Evolutionary conservation across 495 filamentous ascomycete species (phyloP).

Genomic region (Penicillium turbatum): DNA sequence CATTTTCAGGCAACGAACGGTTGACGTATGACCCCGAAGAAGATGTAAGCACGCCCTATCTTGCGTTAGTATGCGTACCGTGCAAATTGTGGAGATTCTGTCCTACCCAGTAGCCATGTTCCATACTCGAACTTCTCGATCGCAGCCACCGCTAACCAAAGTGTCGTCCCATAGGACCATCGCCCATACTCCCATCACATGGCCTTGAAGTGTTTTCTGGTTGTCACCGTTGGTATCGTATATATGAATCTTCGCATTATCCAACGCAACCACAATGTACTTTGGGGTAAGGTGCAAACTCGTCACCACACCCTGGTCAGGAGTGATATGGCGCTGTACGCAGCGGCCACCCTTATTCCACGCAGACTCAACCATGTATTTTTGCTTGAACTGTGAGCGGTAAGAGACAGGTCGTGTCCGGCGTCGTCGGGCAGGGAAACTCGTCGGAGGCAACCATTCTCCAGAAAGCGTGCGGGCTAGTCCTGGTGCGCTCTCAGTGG

Average conservation of each 20-base stretch:
- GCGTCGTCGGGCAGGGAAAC: constrained; percentile 29
- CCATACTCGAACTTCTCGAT: constrained; percentile 96
- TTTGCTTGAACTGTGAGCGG: constrained; percentile 93
- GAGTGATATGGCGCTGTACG: constrained; percentile 78
- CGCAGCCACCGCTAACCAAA: constrained; percentile 92
- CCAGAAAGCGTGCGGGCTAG: constrained; percentile 35
- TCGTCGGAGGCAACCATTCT: constrained; percentile 34
- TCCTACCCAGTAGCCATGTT: constrained; percentile 91
- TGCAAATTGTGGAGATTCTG: not conserved
- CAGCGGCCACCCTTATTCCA: constrained; percentile 86
- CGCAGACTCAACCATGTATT: constrained; percentile 93
- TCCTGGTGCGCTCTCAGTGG: constrained; percentile 25
- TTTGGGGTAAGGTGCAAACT: constrained; percentile 90
- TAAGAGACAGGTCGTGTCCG: constrained; percentile 62
- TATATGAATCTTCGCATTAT: constrained; percentile 98
- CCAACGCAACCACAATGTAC: constrained; percentile 94
- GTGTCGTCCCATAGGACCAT: constrained; percentile 98
- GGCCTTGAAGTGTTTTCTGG: constrained; percentile 84
- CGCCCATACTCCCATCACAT: constrained; percentile 99
- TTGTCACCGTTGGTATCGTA: constrained; percentile 88
- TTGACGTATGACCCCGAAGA: constrained; percentile 90
- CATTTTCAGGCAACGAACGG: constrained; percentile 97
- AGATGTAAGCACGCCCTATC: constrained; percentile 68
- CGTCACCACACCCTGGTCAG: constrained; percentile 94
- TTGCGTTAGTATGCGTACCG: constrained; percentile 3